Evolutionary conservation across 2,329 filamentous ascomycete species (phyloP).

Genomic region (Onygena corvina): DNA sequence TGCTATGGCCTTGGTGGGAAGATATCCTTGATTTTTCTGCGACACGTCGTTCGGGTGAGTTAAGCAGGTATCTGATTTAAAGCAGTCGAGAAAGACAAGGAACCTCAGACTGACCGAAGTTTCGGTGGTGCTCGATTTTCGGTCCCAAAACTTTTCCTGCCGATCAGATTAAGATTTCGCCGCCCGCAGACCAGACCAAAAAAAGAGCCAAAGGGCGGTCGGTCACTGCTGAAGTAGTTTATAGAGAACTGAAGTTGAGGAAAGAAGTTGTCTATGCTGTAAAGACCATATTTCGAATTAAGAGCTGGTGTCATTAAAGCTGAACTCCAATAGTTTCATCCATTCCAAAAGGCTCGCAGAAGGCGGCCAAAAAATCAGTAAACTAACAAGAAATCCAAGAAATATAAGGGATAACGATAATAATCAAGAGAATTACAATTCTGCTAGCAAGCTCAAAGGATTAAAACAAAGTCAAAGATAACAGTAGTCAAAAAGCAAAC

Average conservation of each 20-base stretch:
- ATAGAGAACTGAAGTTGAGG: neutral
- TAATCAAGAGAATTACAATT: too few relatives aligned
- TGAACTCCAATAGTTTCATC: neutral
- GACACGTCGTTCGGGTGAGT: neutral
- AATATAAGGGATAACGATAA: too few relatives aligned
- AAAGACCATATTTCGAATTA: neutral
- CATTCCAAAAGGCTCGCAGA: neutral
- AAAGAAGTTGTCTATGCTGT: neutral
- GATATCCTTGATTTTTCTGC: neutral
- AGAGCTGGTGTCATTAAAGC: neutral
- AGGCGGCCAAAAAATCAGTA: conserved; percentile 1
- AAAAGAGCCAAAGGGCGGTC: too few relatives aligned
- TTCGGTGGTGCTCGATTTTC: neutral
- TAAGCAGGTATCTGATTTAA: too few relatives aligned
- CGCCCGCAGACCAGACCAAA: conserved; percentile 1
- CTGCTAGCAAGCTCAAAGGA: conserved; percentile 4
- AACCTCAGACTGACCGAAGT: neutral
- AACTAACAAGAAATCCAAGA: conserved; percentile 1
- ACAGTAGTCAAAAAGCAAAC: neutral
- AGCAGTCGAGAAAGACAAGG: neutral
- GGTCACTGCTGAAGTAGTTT: too few relatives aligned
- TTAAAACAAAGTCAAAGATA: conserved; percentile 6
- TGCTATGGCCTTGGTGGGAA: neutral
- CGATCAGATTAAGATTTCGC: conserved; percentile 4
- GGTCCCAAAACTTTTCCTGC: too few relatives aligned